Evolutionary conservation across 495 filamentous ascomycete species (phyloP), one percentile per base, ranked within the genome.

Genomic region (Xylaria grammica): DNA sequence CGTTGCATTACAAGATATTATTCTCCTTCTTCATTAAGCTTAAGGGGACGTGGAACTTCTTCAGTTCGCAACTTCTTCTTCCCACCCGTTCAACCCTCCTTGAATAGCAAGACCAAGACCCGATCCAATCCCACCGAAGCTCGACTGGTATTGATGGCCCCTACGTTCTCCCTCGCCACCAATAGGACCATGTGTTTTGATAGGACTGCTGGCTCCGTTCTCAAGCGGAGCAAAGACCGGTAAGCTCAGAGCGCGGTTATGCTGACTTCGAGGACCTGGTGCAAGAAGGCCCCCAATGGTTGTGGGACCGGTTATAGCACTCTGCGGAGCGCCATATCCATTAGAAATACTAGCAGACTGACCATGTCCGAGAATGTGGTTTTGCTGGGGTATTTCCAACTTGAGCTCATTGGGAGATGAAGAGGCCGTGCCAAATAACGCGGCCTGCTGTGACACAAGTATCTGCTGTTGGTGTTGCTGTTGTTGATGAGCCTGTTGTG

Each of bases 201-300:
- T 76, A 8, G 79, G 79, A 69, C 77, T 84, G 60, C 62, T 78
- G 59, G 74, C 77, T 29, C 81, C 81, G 50, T 84, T 84, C 74
- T 84, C 79, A 48, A 82, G 81, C 19, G 81, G 81, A 1, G 82
- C 82, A 46, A 86, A 80, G 6, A 80, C 92, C 0, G 93, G 93
- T 65, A 97, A 78, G 71, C 91, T 94, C 59, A 95, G 91, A 44
- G 93, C 91, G 32, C 93, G 89, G 69, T 87, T 90, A 76, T 97
- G 93, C 67, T 91, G 89, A 29, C 85, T 86, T 40, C 91, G 87
- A 48, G 74, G 69, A 36, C 85, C 85, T 22, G 92, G 92, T 24
- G 91, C 90, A 4, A 93, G 88, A n/a, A 91, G 80, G 13, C 89
- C 86, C 54, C 88, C 86, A 62, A 89, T 88, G 17, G 87, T 91